Percentiles rank a stretch among this genome's conserved stretches.
These are phyloP conservation scores for Coemansia nantahalensis DNA, from an alignment of 192 early-diverging fungal species.

Conservation along the genomic window DNA sequence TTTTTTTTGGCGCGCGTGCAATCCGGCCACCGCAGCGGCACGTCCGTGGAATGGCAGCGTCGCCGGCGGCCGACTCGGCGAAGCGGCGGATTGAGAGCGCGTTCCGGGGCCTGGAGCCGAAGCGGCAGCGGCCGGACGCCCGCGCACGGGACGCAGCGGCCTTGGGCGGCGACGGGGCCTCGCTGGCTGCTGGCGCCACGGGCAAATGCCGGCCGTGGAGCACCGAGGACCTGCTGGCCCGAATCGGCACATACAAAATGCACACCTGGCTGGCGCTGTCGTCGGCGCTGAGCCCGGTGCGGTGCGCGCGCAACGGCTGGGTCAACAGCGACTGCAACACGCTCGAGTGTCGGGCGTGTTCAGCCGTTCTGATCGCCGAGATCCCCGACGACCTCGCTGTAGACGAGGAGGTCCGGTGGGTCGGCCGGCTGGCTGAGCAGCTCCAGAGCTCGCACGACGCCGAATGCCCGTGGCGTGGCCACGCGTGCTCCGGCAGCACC, in stretches of 20 bases:
- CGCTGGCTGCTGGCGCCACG: background rate
- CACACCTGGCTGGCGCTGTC: slow-evolving; percentile 50
- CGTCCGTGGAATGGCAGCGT: slow-evolving; percentile 20
- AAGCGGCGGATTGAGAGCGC: slow-evolving; percentile 43
- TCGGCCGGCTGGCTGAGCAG: slow-evolving; percentile 34
- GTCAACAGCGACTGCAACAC: slow-evolving; percentile 45
- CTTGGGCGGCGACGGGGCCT: too few species aligned
- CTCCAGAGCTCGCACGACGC: slow-evolving; percentile 43
- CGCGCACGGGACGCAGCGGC: background rate
- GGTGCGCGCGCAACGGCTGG: slow-evolving; percentile 52
- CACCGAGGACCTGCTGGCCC: slow-evolving; percentile 37
- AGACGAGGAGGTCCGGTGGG: slow-evolving; percentile 34
- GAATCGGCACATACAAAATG: slow-evolving; percentile 49
- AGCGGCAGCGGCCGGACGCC: slow-evolving; percentile 15
- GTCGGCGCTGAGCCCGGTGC: slow-evolving; percentile 33
- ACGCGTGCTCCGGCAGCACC: slow-evolving; percentile 22
- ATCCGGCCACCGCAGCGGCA: too few species aligned
- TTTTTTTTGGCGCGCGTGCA: too few species aligned
- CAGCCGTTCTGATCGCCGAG: slow-evolving; percentile 41
- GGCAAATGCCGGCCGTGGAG: slow-evolving; percentile 51
- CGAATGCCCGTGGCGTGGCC: slow-evolving; percentile 41
- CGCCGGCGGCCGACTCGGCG: slow-evolving; percentile 21
- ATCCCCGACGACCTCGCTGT: slow-evolving; percentile 35
- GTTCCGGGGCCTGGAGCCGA: slow-evolving; percentile 25
- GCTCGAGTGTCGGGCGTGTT: slow-evolving; percentile 40